A percentile compares a stretch with the other conserved stretches of the same genome.
These are phyloP conservation scores for Arthroderma uncinatum DNA, from an alignment of 2,329 filamentous ascomycete species.

Conservation along the genomic window DNA sequence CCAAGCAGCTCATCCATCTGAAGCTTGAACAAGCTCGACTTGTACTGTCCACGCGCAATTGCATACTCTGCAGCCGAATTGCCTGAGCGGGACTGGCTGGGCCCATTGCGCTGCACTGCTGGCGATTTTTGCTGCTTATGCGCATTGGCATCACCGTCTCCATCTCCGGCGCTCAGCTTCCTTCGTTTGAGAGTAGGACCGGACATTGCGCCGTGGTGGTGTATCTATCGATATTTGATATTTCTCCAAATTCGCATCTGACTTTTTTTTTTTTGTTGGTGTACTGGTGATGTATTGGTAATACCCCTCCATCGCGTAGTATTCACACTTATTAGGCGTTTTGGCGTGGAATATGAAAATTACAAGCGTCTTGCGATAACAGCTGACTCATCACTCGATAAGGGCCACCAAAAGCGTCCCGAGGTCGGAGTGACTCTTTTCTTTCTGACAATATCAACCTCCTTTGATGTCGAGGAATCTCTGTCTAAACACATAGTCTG, in stretches of 20 bases:
- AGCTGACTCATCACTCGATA: background rate
- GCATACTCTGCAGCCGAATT: conserved; percentile 26
- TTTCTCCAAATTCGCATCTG: background rate
- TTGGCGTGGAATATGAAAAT: background rate
- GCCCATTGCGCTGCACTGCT: background rate
- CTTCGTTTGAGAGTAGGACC: conserved; percentile 34
- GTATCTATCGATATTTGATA: background rate
- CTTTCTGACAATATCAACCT: background rate
- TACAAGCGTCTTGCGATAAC: background rate
- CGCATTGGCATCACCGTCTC: conserved; percentile 14
- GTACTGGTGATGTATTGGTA: background rate
- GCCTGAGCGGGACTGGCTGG: conserved; percentile 18
- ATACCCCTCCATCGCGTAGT: background rate
- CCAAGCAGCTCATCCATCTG: conserved; percentile 54
- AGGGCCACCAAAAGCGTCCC: background rate
- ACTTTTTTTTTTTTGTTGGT: background rate
- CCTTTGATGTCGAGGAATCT: background rate
- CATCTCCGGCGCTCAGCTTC: conserved; percentile 34
- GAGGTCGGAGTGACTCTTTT: background rate
- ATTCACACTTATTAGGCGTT: background rate
- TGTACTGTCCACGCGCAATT: conserved; percentile 45
- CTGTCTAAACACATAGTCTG: background rate
- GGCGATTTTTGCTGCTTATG: conserved; percentile 15
- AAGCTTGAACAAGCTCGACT: conserved; percentile 56
- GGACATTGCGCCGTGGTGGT: conserved; percentile 21